phyloP scores from a whole-genome alignment of 2,329 filamentous ascomycete species.

The Talaromyces sp. region DNA sequence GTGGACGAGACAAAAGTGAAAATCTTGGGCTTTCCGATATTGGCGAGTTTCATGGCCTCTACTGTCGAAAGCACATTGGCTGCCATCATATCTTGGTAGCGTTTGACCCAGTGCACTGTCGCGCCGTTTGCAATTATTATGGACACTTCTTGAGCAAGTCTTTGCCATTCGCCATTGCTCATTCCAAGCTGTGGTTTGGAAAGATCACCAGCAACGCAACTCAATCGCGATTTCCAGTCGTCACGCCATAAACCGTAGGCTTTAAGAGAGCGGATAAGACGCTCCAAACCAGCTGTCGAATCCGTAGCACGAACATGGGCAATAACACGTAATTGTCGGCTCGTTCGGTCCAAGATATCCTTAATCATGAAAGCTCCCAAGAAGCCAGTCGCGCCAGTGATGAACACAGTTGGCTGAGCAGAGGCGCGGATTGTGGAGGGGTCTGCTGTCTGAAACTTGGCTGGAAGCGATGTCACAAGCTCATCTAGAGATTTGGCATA shows the following conservation, averaged over 20 bases:
- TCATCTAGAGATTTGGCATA: slow-evolving; percentile 12
- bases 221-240: slow-evolving; percentile 59
- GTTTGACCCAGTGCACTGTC: slow-evolving; percentile 70
- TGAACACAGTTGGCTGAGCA: slow-evolving; percentile 57
- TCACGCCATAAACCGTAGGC: slow-evolving; percentile 72
- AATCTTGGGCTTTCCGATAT: slow-evolving; percentile 69
- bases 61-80: slow-evolving; percentile 80
- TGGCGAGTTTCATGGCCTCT: slow-evolving; percentile 69
- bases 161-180: slow-evolving; percentile 59
- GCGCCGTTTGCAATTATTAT: slow-evolving; percentile 79
- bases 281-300: slow-evolving; percentile 53
- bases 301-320: slow-evolving; percentile 66
- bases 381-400: slow-evolving; percentile 90
- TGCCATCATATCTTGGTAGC: slow-evolving; percentile 64
- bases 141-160: slow-evolving; percentile 61
- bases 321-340: slow-evolving; percentile 58
- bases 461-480: slow-evolving; percentile 4
- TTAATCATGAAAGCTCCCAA: slow-evolving; percentile 73
- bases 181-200: slow-evolving; percentile 68
- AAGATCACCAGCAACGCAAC: slow-evolving; percentile 68
- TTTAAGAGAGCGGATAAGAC: slow-evolving; percentile 61
- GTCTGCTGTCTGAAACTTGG: slow-evolving; percentile 8
- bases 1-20: slow-evolving; percentile 82
- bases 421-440: slow-evolving; percentile 10
- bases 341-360: slow-evolving; percentile 62